Evolutionary conservation across 2,329 filamentous ascomycete genomes (phyloP).

Genomic region (Boeremia lycopersici): DNA sequence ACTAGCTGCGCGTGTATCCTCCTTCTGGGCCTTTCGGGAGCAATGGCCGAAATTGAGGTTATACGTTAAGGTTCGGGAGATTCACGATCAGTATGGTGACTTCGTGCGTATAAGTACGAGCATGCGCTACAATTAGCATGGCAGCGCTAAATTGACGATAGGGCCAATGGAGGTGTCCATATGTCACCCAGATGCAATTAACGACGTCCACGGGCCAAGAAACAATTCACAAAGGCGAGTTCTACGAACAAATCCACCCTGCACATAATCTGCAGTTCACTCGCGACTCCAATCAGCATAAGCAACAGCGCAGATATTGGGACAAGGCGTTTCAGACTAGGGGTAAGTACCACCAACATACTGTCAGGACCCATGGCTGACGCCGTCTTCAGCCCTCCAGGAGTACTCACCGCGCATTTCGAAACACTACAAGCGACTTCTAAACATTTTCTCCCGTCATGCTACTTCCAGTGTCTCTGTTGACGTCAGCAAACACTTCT

Average conservation of each 20-base stretch:
- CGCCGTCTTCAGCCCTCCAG: background rate
- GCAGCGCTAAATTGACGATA: background rate
- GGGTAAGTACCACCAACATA: conserved; percentile 11
- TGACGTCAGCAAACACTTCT: conserved; percentile 12
- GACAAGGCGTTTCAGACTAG: conserved; percentile 34
- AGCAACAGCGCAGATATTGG: conserved; percentile 32
- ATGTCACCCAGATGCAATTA: conserved; percentile 25
- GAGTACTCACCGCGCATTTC: background rate
- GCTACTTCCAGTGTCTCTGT: background rate
- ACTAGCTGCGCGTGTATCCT: conserved; percentile 18
- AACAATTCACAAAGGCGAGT: conserved; percentile 33
- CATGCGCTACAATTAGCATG: too few species aligned
- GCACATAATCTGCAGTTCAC: conserved; percentile 28
- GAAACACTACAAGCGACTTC: conserved; percentile 1
- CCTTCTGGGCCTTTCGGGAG: conserved; percentile 22
- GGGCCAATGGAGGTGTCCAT: conserved; percentile 34
- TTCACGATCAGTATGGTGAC: conserved; percentile 25
- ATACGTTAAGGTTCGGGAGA: conserved; percentile 16
- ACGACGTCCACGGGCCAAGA: conserved; percentile 24
- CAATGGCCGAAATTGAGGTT: conserved; percentile 18
- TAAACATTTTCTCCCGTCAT: background rate
- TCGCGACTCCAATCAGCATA: conserved; percentile 29
- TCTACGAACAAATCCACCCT: conserved; percentile 29
- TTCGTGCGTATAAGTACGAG: conserved; percentile 28
- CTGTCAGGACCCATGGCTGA: background rate